phyloP scores from a whole-genome alignment of 2,329 filamentous ascomycete genomes.

The Cladophialophora bantiana region DNA sequence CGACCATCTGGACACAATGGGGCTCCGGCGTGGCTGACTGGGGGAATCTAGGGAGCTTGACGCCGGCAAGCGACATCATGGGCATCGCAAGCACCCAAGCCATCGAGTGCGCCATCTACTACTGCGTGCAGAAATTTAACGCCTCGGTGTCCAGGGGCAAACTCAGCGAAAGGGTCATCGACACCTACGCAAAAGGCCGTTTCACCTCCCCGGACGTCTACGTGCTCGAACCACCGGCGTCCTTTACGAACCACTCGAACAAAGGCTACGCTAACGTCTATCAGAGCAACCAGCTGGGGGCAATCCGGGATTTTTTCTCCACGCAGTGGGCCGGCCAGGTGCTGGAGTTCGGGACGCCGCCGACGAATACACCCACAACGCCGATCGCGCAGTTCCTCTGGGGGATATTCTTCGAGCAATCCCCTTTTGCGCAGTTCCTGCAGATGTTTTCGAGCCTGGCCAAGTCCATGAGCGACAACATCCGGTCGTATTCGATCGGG shows the following conservation, averaged over 20 bases:
- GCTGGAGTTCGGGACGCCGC: background rate
- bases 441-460: conserved; percentile 11
- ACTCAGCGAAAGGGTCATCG: conserved; percentile 16
- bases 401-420: background rate
- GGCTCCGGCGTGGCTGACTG: background rate
- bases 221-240: conserved; percentile 4
- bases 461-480: conserved; percentile 11
- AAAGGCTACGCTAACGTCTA: conserved; percentile 3
- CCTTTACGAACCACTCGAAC: conserved; percentile 32
- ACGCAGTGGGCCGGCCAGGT: conserved; percentile 12
- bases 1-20: conserved; percentile 11
- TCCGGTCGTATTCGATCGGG: background rate
- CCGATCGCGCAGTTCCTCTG: conserved; percentile 1
- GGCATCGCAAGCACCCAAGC: conserved; percentile 5
- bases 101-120: conserved; percentile 21
- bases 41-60: background rate
- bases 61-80: background rate
- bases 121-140: conserved; percentile 24
- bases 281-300: conserved; percentile 1
- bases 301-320: conserved; percentile 1
- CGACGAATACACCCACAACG: background rate
- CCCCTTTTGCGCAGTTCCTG: conserved; percentile 2
- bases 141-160: conserved; percentile 3
- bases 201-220: background rate
- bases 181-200: conserved; percentile 1